Evolutionary conservation across 345 rosid genomes (phyloP).

Genomic region (Lagerstroemia speciosa): DNA sequence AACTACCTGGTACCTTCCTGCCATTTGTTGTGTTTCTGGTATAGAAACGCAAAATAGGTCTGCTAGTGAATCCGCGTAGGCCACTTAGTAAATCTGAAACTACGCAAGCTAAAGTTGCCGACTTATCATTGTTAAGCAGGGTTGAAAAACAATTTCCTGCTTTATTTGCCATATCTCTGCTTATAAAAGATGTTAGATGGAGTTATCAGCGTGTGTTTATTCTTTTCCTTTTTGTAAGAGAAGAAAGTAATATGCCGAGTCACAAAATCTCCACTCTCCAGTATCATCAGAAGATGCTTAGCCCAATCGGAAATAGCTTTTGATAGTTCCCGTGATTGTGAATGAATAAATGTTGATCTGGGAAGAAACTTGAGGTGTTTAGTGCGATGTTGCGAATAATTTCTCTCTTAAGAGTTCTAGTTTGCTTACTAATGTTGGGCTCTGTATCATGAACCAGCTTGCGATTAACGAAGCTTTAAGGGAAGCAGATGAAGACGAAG

Average conservation of each 20-base stretch:
- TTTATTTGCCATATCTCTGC: no score
- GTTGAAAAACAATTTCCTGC: no score
- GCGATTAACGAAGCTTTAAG: constrained; percentile 47
- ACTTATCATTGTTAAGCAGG: neutral
- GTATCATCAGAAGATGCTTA: neutral
- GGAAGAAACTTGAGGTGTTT: neutral
- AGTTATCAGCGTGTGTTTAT: neutral
- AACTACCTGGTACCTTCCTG: no score
- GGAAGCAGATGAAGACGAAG: constrained; percentile 35
- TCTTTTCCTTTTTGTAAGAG: neutral
- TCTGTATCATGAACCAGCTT: constrained; percentile 34
- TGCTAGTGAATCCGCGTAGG: neutral
- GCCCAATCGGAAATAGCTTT: neutral
- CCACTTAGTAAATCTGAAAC: neutral
- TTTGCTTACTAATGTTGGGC: neutral
- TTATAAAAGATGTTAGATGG: neutral
- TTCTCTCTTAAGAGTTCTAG: neutral
- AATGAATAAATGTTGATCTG: neutral
- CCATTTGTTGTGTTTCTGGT: no score
- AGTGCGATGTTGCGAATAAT: neutral
- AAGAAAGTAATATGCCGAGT: neutral
- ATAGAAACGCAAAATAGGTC: no score
- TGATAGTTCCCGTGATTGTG: neutral
- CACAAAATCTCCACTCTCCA: neutral
- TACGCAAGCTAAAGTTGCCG: neutral